A percentile compares a stretch with the other conserved stretches of the same genome.
Conservation (phyloP, 768 basidiomycete genomes). For the Lyophyllum shimeji region DNA sequence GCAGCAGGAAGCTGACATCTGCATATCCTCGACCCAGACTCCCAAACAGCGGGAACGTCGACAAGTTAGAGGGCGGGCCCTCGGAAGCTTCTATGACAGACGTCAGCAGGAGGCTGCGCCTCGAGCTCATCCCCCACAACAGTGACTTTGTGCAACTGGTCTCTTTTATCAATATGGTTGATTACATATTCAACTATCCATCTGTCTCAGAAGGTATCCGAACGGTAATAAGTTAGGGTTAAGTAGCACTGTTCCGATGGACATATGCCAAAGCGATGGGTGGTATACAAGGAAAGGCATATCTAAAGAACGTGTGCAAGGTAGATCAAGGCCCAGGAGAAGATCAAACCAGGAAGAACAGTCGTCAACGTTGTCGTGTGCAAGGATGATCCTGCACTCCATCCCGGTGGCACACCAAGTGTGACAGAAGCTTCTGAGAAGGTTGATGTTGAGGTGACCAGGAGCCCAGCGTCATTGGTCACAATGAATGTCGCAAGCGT, state of each 20-base stretch:
- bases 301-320: conserved; percentile 14
- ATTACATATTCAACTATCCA: not conserved
- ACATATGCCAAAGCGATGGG: not conserved
- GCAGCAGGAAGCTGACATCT: no score
- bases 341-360: conserved; percentile 11
- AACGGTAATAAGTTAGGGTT: not conserved
- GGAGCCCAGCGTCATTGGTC: conserved; percentile 54
- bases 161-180: no score
- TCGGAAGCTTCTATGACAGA: no score
- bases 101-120: no score
- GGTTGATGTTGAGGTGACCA: conserved; percentile 55
- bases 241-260: not conserved
- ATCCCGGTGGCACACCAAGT: conserved; percentile 68
- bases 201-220: not conserved
- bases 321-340: conserved; percentile 20
- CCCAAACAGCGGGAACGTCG: no score
- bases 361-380: conserved; percentile 14
- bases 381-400: conserved; percentile 30
- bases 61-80: no score
- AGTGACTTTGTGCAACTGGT: no score
- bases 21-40: no score
- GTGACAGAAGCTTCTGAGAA: conserved; percentile 43
- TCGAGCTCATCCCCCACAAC: no score
- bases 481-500: conserved; percentile 53
- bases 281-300: not conserved